These are phyloP conservation scores for Debaryomyces sp. DNA, from an alignment of 1,139 yeast genomes.

Conservation along the genomic window DNA sequence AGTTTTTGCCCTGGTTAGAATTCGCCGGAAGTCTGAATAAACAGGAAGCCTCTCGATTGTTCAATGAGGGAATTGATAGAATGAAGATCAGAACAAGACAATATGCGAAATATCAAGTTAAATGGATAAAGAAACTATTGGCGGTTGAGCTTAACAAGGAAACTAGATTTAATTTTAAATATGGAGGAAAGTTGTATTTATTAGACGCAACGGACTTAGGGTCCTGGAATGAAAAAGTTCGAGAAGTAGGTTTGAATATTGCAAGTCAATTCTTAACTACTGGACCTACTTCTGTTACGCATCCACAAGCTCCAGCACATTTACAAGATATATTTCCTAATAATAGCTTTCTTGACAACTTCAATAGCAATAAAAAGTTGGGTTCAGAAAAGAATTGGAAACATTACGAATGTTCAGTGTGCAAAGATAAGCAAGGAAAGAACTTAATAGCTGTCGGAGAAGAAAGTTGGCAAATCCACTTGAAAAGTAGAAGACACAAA, in stretches of 20 bases:
- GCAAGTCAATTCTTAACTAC: constrained; percentile 36
- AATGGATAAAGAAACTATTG: constrained; percentile 82
- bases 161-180: constrained; percentile 45
- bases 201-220: constrained; percentile 76
- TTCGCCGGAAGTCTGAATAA: constrained; percentile 13
- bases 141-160: constrained; percentile 63
- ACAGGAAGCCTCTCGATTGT: constrained; percentile 16
- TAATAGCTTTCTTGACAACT: constrained; percentile 17
- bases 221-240: constrained; percentile 62
- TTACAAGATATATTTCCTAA: constrained; percentile 38
- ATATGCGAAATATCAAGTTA: constrained; percentile 88
- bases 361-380: constrained; percentile 39
- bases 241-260: constrained; percentile 55
- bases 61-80: constrained; percentile 57
- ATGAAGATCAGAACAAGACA: constrained; percentile 88
- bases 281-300: constrained; percentile 29
- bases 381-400: constrained; percentile 59
- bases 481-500: constrained; percentile 65
- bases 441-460: constrained; percentile 74
- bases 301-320: constrained; percentile 46
- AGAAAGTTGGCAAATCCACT: constrained; percentile 68
- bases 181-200: constrained; percentile 67
- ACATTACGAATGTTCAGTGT: constrained; percentile 67
- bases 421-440: constrained; percentile 59
- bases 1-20: constrained; percentile 79